phyloP scores from a whole-genome alignment of 495 filamentous ascomycete genomes.

The Pyrenopolyporus hunteri region DNA sequence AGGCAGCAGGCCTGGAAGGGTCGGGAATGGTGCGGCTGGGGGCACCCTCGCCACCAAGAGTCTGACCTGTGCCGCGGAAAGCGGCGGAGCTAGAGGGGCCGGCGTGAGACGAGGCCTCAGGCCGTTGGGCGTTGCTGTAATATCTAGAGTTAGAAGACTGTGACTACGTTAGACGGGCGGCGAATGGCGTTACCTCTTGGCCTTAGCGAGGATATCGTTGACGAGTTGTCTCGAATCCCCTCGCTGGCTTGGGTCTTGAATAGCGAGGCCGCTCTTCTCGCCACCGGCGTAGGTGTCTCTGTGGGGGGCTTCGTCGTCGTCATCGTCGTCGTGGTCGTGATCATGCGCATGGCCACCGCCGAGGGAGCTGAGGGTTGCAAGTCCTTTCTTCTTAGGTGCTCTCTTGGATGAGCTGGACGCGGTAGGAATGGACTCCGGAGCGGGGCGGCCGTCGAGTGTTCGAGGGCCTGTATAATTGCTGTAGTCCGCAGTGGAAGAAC shows the following conservation, averaged over 20 bases:
- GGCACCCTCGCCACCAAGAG: slow-evolving; percentile 87
- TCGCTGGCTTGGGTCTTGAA: slow-evolving; percentile 77
- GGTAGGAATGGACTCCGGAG: slow-evolving; percentile 50
- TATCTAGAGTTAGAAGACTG: slow-evolving; percentile 10
- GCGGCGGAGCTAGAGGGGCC: slow-evolving; percentile 58
- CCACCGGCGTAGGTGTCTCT: slow-evolving; percentile 92
- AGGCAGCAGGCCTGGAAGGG: slow-evolving; percentile 53
- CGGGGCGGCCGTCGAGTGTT: slow-evolving; percentile 62
- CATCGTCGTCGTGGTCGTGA: slow-evolving; percentile 61
- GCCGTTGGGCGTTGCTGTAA: slow-evolving; percentile 62
- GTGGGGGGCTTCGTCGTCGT: slow-evolving; percentile 65
- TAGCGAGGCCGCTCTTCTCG: slow-evolving; percentile 94
- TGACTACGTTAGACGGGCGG: slow-evolving; percentile 3
- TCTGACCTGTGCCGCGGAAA: slow-evolving; percentile 84
- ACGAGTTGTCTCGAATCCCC: slow-evolving; percentile 70
- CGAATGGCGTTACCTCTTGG: slow-evolving; percentile 65
- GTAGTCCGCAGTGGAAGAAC: neutral
- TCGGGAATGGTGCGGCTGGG: slow-evolving; percentile 75
- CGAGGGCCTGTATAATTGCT: slow-evolving; percentile 58
- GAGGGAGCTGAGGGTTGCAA: slow-evolving; percentile 64
- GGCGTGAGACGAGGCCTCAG: slow-evolving; percentile 54
- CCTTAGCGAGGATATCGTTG: slow-evolving; percentile 81
- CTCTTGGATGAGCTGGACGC: slow-evolving; percentile 48
- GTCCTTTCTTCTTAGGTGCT: slow-evolving; percentile 54
- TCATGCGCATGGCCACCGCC: slow-evolving; percentile 49